Evolutionary conservation across 2,329 filamentous ascomycete species (phyloP), one percentile per base, ranked within the genome.

Genomic region (Fusarium mangiferae): DNA sequence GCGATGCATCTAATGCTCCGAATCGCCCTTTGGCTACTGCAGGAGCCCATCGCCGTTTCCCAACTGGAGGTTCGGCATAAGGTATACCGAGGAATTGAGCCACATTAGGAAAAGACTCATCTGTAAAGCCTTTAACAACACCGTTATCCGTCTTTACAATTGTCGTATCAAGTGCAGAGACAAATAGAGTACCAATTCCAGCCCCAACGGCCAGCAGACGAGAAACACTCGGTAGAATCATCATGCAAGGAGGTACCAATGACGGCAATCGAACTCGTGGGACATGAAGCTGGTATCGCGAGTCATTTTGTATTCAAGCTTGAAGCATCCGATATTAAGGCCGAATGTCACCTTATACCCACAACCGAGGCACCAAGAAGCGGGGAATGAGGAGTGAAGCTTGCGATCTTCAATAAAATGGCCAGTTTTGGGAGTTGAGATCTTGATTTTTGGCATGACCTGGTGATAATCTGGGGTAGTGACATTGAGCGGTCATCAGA

Each of bases 71-170:
- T 20, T 60, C 57, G 18, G 57, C 65, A 20, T 67, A 68, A 30
- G 62, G 62, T 33, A 68, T 61, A 11, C 65, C 62, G 10, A 68
- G 65, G 4, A 68, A 68, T 14, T 68, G 65, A 11, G 35, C 65
- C 14, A 68, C 62, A 4, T 24, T 45, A 4, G 65, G 57, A 26
- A 55, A 52, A 2, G 45, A 52, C 4, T 6, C 3, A 22, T 68
- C 45, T 3, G 33, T 24, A 12, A 67, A 67, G 12, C 65, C 65
- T 26, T 46, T 17, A 5, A 68, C 28, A 18, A 59, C 20, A 59
- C 64, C 64, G 6, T 44, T 66, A 2, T 15, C 1, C 3, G 51
- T 66, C 3, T 39, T 60, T 22, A 67, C 44, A 33, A 33, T 67
- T 39, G 57, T 42, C 7, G 35, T 55, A 10, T 41, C 36, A 20